Percentiles rank a stretch among this genome's conserved stretches.
phyloP scores from a whole-genome alignment of 805 yeast species.

The Saccharomyces jurei region DNA sequence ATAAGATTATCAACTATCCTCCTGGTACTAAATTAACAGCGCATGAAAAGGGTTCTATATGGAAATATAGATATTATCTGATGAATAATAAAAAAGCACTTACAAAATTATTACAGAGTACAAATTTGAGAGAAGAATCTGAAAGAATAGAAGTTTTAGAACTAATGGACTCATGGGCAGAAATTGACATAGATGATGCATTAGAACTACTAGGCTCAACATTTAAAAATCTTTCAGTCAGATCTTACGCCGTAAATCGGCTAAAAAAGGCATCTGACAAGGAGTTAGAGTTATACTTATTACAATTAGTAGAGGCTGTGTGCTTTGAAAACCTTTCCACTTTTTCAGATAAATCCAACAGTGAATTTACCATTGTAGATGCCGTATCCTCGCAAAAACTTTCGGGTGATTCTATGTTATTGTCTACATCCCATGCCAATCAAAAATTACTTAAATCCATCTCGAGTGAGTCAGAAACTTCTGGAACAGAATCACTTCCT shows the following conservation, averaged over 20 bases:
- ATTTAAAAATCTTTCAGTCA: slow-evolving; percentile 62
- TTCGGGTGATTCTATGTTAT: slow-evolving; percentile 18
- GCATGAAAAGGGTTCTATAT: slow-evolving; percentile 75
- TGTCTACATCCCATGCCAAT: slow-evolving; percentile 15
- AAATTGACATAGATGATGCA: slow-evolving; percentile 76
- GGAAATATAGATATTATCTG: slow-evolving; percentile 84
- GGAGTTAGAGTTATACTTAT: slow-evolving; percentile 70
- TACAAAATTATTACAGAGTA: slow-evolving; percentile 78
- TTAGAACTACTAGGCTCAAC: slow-evolving; percentile 76
- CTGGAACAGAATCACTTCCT: slow-evolving; percentile 3
- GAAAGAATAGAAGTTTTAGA: slow-evolving; percentile 77
- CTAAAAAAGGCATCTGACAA: slow-evolving; percentile 68
- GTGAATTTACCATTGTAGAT: slow-evolving; percentile 35
- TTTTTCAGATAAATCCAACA: slow-evolving; percentile 23
- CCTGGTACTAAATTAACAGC: slow-evolving; percentile 76
- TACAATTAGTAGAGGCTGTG: slow-evolving; percentile 87
- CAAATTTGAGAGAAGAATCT: slow-evolving; percentile 77
- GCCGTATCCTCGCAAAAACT: slow-evolving; percentile 11
- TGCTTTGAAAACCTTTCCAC: slow-evolving; percentile 53
- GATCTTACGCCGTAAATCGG: slow-evolving; percentile 84
- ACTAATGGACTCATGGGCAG: slow-evolving; percentile 60
- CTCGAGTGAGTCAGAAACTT: slow-evolving; percentile 2
- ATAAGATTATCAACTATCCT: slow-evolving; percentile 62
- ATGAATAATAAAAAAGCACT: slow-evolving; percentile 59
- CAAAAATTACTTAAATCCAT: slow-evolving; percentile 9